Evolutionary conservation across 2,329 filamentous ascomycete genomes (phyloP).

Genomic region (Lasiodiplodia citricola): DNA sequence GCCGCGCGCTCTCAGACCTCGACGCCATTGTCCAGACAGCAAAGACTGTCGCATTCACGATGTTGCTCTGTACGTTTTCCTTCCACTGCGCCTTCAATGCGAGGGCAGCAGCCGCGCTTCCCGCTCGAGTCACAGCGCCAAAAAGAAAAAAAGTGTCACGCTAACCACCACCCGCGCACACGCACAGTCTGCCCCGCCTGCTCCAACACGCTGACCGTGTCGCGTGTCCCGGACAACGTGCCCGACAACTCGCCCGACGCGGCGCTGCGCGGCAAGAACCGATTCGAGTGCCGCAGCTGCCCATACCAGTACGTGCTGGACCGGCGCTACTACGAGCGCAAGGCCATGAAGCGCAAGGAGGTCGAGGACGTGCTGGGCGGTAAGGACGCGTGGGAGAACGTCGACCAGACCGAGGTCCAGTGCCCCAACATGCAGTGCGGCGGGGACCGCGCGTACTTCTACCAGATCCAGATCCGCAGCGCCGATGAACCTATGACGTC

Average conservation of each 20-base stretch:
- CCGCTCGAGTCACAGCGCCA: conserved; percentile 2
- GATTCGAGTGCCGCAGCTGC: conserved; percentile 93
- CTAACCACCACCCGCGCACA: conserved; percentile 16
- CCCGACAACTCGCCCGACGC: conserved; percentile 43
- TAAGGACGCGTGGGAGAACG: conserved; percentile 86
- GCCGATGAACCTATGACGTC: conserved; percentile 98
- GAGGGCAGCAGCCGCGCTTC: neutral
- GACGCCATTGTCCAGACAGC: neutral
- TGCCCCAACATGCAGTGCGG: conserved; percentile 82
- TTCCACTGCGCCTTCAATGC: neutral
- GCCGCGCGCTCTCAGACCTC: neutral
- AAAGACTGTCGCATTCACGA: conserved; percentile 39
- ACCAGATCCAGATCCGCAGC: conserved; percentile 95
- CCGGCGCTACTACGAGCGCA: conserved; percentile 80
- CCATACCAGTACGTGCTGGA: conserved; percentile 88
- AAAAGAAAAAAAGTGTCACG: neutral
- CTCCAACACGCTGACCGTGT: conserved; percentile 82
- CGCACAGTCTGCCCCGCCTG: conserved; percentile 77
- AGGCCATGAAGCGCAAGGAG: conserved; percentile 80
- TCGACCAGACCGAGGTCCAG: conserved; percentile 81
- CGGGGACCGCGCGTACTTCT: conserved; percentile 87
- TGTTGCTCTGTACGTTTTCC: conserved; percentile 68
- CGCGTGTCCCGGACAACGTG: conserved; percentile 49
- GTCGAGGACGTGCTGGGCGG: conserved; percentile 91
- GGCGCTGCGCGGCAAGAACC: conserved; percentile 61